phyloP scores from a whole-genome alignment of 2,329 filamentous ascomycete species.

The Cyphellophora europaea region DNA sequence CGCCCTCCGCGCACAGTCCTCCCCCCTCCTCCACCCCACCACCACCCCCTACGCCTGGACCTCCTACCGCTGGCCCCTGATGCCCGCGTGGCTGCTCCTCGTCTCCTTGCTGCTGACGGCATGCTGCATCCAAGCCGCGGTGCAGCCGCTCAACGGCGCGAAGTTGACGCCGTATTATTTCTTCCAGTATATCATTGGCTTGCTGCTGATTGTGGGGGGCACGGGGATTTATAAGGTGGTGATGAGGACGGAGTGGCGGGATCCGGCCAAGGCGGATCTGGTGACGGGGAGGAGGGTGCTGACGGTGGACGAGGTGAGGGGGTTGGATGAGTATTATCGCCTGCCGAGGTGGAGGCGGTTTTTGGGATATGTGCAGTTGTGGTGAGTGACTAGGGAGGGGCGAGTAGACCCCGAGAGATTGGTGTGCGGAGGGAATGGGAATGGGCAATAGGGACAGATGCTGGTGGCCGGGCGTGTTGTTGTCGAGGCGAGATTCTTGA shows the following conservation, averaged over 20 bases:
- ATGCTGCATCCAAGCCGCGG: constrained; percentile 11
- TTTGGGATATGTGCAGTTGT: constrained; percentile 14
- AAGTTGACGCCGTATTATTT: constrained; percentile 16
- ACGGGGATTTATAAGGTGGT: constrained; percentile 21
- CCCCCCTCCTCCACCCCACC: constrained; percentile 18
- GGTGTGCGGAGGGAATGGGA: too few relatives aligned
- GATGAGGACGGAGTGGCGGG: constrained; percentile 13
- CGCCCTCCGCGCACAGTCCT: constrained; percentile 20
- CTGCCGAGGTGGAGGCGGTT: constrained; percentile 18
- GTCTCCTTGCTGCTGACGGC: constrained; percentile 15
- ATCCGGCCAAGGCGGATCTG: constrained; percentile 17
- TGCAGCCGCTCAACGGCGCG: constrained; percentile 10
- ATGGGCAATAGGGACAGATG: too few relatives aligned
- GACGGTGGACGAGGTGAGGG: constrained; percentile 15
- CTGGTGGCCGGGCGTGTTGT: too few relatives aligned
- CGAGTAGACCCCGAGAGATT: too few relatives aligned
- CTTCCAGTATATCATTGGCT: constrained; percentile 22
- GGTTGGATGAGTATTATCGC: constrained; percentile 19
- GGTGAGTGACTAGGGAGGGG: too few relatives aligned
- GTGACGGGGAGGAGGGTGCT: constrained; percentile 17
- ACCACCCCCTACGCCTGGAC: constrained; percentile 21
- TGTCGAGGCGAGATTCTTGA: too few relatives aligned
- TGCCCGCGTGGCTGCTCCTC: constrained; percentile 20
- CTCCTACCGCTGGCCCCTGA: constrained; percentile 21
- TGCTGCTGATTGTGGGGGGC: constrained; percentile 18